Evolutionary conservation across 805 yeast genomes (phyloP), one percentile per base, ranked within the genome.

Genomic region (Candida sithepensis): DNA sequence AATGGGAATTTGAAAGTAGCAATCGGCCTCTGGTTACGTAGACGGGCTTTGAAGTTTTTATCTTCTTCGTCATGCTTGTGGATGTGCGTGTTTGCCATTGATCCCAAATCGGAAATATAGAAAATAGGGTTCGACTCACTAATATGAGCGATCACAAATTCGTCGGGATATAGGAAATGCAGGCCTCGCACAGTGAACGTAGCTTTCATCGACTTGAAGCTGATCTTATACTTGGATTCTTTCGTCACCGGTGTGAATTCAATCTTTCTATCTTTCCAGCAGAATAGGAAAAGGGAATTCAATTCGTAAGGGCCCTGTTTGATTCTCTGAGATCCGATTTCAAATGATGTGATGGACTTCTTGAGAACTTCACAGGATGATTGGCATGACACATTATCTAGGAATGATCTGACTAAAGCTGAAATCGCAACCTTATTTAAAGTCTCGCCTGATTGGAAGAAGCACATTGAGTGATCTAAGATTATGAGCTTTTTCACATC

Each of bases 281-380:
- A 73, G 79, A 84, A 64, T 55, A 43, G 63, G 66, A 57, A 72
- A 66, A 45, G 69, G 73, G 63, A 73, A 81, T 66, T 69, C 73
- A 58, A 77, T 79, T 65, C 81, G 77, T 57, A 75, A 78, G 47
- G 83, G 64, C 74, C 79, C 72, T 38, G 72, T 78, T 52, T 79
- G 72, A 63, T 79, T 81, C 81, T 74, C 60, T 90, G 88, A 26
- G 73, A 77, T 0, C 94, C 96, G 50, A 85, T 69, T 42, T 76
- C 77, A 66, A 87, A 90, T 52, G 77, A 82, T 2, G 77, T 65
- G 0, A 82, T 81, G 9, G 4, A 60, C 80, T 66, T 63, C 81
- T 34, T 34, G 10, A 34, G 6, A 34, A 13, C 38, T 34, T 34
- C 38, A 16, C 38, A 34, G 6, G 38, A 34, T 16, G 38, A 34